Conservation (phyloP, 208 protist genomes). For the Trichomonas vaginalis region DNA sequence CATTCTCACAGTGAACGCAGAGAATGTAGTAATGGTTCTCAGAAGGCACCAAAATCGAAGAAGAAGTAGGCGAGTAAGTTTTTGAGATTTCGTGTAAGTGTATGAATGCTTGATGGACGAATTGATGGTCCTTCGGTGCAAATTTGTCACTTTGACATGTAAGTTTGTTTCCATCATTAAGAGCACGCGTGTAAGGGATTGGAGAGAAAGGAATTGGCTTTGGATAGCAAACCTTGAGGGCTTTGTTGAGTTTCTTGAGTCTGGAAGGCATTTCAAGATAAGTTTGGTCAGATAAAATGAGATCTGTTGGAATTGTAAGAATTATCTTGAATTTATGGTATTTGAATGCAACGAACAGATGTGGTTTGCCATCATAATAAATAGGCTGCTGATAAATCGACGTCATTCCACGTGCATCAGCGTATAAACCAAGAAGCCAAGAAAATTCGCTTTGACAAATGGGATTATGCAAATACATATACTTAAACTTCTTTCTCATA, state of each 20-base stretch:
- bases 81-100: background rate
- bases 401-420: background rate
- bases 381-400: constrained; percentile 9
- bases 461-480: constrained; percentile 7
- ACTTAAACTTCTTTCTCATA: background rate
- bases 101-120: background rate
- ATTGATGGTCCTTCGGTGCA: background rate
- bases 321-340: background rate
- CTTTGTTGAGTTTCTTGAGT: background rate
- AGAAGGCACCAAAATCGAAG: background rate
- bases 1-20: background rate
- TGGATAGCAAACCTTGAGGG: background rate
- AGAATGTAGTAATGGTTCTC: background rate
- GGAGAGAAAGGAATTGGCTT: background rate
- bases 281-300: background rate
- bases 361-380: background rate
- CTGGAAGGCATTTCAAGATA: background rate
- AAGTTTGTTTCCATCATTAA: background rate
- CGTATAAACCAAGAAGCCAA: background rate
- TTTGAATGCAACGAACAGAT: background rate
- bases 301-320: background rate
- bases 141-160: background rate
- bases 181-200: background rate
- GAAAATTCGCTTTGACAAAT: background rate
- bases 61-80: background rate